Conservation (phyloP, 495 filamentous ascomycete species). For the Emericellopsis terricola region DNA sequence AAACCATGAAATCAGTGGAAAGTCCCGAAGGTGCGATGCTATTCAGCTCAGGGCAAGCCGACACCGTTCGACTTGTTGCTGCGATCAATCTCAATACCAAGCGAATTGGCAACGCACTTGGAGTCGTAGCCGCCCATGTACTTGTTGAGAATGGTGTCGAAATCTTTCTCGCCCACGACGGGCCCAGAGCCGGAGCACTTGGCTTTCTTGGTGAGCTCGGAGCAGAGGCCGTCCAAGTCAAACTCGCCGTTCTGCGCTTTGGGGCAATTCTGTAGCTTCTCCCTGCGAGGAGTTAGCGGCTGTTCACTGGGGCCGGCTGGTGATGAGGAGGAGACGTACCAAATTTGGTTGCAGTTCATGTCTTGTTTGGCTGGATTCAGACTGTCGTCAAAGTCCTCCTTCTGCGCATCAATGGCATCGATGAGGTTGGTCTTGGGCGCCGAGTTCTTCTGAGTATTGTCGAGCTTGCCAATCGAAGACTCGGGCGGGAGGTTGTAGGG, state of each 20-base stretch:
- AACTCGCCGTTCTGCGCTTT: slow-evolving; percentile 75
- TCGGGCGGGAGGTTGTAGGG: slow-evolving; percentile 50
- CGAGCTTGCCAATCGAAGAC: slow-evolving; percentile 26
- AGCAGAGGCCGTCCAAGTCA: slow-evolving; percentile 84
- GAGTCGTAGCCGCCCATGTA: slow-evolving; percentile 17
- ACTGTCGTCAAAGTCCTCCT: slow-evolving; percentile 50
- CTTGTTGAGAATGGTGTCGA: slow-evolving; percentile 58
- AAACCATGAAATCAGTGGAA: too few species aligned
- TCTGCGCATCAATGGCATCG: slow-evolving; percentile 52
- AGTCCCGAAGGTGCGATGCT: too few species aligned
- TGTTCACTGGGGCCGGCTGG: slow-evolving; percentile 1
- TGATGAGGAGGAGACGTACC: slow-evolving; percentile 37
- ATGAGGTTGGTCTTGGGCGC: slow-evolving; percentile 38
- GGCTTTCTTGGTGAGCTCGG: slow-evolving; percentile 88
- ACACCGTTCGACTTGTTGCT: background rate
- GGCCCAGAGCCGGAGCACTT: slow-evolving; percentile 86
- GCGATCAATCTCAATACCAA: background rate
- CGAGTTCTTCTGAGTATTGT: slow-evolving; percentile 13
- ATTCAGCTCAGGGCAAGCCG: background rate
- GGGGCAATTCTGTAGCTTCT: slow-evolving; percentile 73
- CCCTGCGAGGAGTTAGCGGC: slow-evolving; percentile 37
- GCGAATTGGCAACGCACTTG: background rate
- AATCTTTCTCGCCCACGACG: slow-evolving; percentile 80
- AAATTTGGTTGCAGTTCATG: slow-evolving; percentile 80
- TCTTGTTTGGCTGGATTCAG: slow-evolving; percentile 28